These are phyloP conservation scores for Psilocybe cyanescens DNA, from an alignment of 768 basidiomycete genomes.

Conservation along the genomic window DNA sequence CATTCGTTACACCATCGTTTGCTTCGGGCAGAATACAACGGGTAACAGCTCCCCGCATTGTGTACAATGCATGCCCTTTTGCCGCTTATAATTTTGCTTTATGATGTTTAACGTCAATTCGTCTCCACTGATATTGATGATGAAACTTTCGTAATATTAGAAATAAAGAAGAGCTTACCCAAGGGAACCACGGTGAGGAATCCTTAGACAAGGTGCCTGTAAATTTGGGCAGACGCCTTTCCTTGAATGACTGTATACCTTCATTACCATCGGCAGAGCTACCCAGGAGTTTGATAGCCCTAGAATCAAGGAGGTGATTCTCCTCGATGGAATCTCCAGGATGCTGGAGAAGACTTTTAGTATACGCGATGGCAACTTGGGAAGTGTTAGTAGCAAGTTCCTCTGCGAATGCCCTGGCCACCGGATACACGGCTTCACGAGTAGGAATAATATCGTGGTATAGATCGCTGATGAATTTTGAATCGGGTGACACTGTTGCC, in stretches of 20 bases:
- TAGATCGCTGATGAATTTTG: conserved; percentile 44
- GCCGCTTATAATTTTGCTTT: conserved; percentile 35
- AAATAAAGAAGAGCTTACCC: conserved; percentile 40
- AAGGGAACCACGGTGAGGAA: conserved; percentile 49
- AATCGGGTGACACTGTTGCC: conserved; percentile 45
- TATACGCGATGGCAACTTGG: conserved; percentile 50
- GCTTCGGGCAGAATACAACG: too few relatives aligned
- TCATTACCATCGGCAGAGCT: conserved; percentile 46
- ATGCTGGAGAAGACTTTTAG: conserved; percentile 55
- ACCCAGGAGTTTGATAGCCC: conserved; percentile 44
- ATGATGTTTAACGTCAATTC: conserved; percentile 35
- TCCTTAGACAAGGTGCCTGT: conserved; percentile 45
- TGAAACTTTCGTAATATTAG: background rate
- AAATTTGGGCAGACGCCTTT: conserved; percentile 49
- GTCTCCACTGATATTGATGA: conserved; percentile 36
- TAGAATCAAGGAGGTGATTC: conserved; percentile 57
- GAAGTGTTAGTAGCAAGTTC: conserved; percentile 58
- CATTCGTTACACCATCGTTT: too few relatives aligned
- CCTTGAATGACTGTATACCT: conserved; percentile 51
- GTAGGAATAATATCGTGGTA: conserved; percentile 51
- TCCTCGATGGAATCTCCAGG: conserved; percentile 54
- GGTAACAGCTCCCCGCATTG: too few relatives aligned
- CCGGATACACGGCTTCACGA: conserved; percentile 56
- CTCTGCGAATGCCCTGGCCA: conserved; percentile 52
- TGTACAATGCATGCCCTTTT: too few relatives aligned